Evolutionary conservation across 192 early-diverging fungal genomes (phyloP).

Genomic region (Backusella tuberculispora): DNA sequence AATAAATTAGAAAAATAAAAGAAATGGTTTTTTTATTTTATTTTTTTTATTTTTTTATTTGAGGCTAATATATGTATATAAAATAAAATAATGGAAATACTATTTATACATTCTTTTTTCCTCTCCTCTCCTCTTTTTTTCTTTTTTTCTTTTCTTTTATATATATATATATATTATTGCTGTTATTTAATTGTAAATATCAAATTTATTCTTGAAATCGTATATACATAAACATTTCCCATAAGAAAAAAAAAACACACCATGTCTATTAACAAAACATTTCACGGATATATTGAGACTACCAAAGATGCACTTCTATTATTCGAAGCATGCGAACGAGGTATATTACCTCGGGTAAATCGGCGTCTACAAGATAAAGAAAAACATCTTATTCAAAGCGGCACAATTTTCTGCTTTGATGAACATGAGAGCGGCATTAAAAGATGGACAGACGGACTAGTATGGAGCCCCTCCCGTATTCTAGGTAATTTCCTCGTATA

Average conservation of each 20-base stretch:
- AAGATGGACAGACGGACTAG: constrained; percentile 84
- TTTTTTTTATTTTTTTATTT: too few relatives aligned
- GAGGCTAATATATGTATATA: not conserved
- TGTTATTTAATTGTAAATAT: not conserved
- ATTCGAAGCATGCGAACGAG: constrained; percentile 75
- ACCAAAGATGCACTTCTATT: constrained; percentile 77
- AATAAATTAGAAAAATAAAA: too few relatives aligned
- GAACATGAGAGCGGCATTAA: constrained; percentile 81
- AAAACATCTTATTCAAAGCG: constrained; percentile 67
- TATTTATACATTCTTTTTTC: constrained; percentile 7
- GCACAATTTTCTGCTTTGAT: constrained; percentile 84
- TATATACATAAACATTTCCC: not conserved
- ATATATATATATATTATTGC: not conserved
- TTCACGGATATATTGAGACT: constrained; percentile 68
- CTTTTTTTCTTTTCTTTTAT: not conserved
- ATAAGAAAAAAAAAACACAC: not conserved
- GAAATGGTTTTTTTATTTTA: too few relatives aligned
- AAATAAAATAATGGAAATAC: not conserved
- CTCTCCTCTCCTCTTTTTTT: not conserved
- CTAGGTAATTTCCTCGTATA: constrained; percentile 81
- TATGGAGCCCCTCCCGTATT: constrained; percentile 85
- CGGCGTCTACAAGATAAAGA: constrained; percentile 74
- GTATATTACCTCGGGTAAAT: constrained; percentile 65
- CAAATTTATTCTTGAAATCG: not conserved
- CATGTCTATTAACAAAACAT: constrained; percentile 55